Percentiles rank a stretch among this genome's conserved stretches.
These are phyloP conservation scores for Phytophthora vignae DNA, from an alignment of 352 stramenopile species.

Conservation along the genomic window DNA sequence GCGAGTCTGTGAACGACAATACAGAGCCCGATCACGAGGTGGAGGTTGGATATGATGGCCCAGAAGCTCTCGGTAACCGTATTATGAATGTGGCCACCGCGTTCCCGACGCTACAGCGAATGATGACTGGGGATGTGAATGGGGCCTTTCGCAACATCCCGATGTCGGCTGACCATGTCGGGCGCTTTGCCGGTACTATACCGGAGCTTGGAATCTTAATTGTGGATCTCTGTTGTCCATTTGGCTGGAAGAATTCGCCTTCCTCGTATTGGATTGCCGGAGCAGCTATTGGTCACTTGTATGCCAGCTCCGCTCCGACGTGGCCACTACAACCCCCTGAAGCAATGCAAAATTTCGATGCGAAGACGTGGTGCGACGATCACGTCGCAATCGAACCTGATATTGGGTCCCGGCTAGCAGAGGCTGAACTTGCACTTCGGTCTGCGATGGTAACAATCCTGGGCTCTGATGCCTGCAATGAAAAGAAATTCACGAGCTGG, in stretches of 20 bases:
- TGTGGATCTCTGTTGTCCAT: neutral
- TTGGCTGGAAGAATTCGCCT: too few relatives aligned
- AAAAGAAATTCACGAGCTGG: neutral
- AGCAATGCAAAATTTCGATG: too few relatives aligned
- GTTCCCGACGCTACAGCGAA: neutral
- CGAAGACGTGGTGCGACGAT: too few relatives aligned
- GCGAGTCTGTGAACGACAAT: neutral
- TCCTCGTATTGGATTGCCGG: too few relatives aligned
- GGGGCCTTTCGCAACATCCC: neutral
- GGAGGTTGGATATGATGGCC: neutral
- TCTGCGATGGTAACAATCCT: too few relatives aligned
- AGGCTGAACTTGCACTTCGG: too few relatives aligned
- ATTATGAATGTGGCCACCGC: neutral
- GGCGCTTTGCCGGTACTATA: neutral
- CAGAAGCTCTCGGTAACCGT: neutral
- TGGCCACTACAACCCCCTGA: too few relatives aligned
- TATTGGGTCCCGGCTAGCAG: too few relatives aligned
- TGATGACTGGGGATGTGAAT: neutral
- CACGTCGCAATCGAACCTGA: too few relatives aligned
- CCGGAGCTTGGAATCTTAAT: neutral
- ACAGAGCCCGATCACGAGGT: neutral
- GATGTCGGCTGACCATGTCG: neutral
- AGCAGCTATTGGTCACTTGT: too few relatives aligned
- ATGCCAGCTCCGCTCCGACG: too few relatives aligned
- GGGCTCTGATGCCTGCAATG: too few relatives aligned